A percentile compares a stretch with the other conserved stretches of the same genome.
phyloP scores from a whole-genome alignment of 495 filamentous ascomycete genomes.

The Neurospora sp. region DNA sequence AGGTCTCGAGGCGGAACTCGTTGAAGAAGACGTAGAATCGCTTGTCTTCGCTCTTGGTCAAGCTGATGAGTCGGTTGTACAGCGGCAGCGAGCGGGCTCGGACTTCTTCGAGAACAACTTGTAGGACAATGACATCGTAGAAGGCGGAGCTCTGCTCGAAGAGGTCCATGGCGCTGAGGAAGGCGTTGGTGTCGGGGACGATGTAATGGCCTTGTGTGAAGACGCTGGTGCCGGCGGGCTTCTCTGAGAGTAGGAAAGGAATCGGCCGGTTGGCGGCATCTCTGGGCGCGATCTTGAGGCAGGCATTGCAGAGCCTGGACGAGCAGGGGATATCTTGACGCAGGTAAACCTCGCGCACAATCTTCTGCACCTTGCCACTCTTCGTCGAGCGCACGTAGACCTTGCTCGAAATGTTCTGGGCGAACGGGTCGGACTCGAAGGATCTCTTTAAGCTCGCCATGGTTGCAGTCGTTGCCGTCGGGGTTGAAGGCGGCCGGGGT shows the following conservation, averaged over 20 bases:
- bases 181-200: constrained; percentile 91
- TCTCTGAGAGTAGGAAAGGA: constrained; percentile 79
- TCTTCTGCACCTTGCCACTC: constrained; percentile 95
- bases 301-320: constrained; percentile 72
- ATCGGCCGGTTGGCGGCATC: constrained; percentile 65
- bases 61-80: constrained; percentile 80
- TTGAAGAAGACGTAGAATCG: constrained; percentile 99
- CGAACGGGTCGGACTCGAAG: constrained; percentile 52
- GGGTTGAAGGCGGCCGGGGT: not conserved
- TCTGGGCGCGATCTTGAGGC: constrained; percentile 56
- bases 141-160: constrained; percentile 89
- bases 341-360: constrained; percentile 92
- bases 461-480: constrained; percentile 10
- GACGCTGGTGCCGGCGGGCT: constrained; percentile 67
- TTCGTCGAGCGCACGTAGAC: constrained; percentile 87
- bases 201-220: constrained; percentile 90
- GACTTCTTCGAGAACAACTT: constrained; percentile 93
- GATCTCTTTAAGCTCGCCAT: constrained; percentile 89
- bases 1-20: constrained; percentile 88
- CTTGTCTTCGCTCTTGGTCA: constrained; percentile 92
- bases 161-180: constrained; percentile 90
- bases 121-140: constrained; percentile 89
- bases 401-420: constrained; percentile 80
- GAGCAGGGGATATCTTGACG: constrained; percentile 97
- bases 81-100: constrained; percentile 86